These are phyloP conservation scores for Penicillium polonicum DNA, from an alignment of 2,329 filamentous ascomycete species.

Conservation along the genomic window DNA sequence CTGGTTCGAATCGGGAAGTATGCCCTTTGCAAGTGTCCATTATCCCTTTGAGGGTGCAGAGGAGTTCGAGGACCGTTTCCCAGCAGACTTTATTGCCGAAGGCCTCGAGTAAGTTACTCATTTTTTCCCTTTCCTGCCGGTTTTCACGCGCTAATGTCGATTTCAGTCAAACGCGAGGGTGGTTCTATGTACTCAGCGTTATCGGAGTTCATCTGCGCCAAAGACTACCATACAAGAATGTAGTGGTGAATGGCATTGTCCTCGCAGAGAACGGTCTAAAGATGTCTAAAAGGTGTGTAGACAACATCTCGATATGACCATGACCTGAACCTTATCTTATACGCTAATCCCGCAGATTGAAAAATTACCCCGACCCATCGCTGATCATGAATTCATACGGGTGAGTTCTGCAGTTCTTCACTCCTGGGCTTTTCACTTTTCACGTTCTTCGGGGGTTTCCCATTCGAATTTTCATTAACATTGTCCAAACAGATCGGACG, in stretches of 20 bases:
- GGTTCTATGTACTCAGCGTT: slow-evolving; percentile 93
- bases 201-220: slow-evolving; percentile 86
- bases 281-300: slow-evolving; percentile 77
- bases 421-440: neutral
- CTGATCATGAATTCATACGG: slow-evolving; percentile 81
- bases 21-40: slow-evolving; percentile 89
- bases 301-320: neutral
- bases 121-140: too few relatives aligned
- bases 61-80: slow-evolving; percentile 76
- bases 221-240: slow-evolving; percentile 85
- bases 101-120: slow-evolving; percentile 44
- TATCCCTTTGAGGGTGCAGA: slow-evolving; percentile 90
- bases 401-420: neutral
- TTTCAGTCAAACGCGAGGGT: slow-evolving; percentile 83
- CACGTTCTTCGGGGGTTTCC: neutral
- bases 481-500: slow-evolving; percentile 64
- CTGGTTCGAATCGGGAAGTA: slow-evolving; percentile 95
- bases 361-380: slow-evolving; percentile 90
- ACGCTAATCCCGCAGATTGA: slow-evolving; percentile 54
- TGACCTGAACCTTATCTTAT: neutral
- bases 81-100: slow-evolving; percentile 92
- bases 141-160: slow-evolving; percentile 1
- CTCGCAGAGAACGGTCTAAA: slow-evolving; percentile 95
- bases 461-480: neutral
- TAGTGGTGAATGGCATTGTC: slow-evolving; percentile 93